Conservation (phyloP, 2,329 filamentous ascomycete genomes). For the Metarhizium brunneum region DNA sequence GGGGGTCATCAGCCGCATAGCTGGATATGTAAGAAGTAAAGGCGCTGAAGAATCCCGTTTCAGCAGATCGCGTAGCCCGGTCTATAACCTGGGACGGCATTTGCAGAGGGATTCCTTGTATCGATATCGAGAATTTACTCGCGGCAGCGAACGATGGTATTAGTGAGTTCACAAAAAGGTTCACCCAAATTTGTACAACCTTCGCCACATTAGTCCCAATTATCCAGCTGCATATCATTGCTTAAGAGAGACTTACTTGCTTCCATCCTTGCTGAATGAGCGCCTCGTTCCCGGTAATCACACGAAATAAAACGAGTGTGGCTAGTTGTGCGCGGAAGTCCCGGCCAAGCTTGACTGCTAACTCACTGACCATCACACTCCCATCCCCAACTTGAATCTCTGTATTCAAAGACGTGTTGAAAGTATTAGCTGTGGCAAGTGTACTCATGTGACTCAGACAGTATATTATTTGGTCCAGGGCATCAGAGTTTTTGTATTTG, state of each 20-base stretch:
- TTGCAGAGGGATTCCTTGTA: conserved; percentile 80
- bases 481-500: conserved; percentile 73
- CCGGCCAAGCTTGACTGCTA: conserved; percentile 89
- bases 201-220: conserved; percentile 27
- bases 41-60: conserved; percentile 83
- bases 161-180: conserved; percentile 91
- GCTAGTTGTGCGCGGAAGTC: conserved; percentile 91
- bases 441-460: conserved; percentile 87
- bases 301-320: conserved; percentile 88
- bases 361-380: conserved; percentile 96
- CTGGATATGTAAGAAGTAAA: conserved; percentile 98
- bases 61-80: conserved; percentile 65
- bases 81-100: conserved; percentile 90
- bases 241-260: conserved; percentile 45
- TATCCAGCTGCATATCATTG: background rate
- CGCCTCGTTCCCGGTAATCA: conserved; percentile 76
- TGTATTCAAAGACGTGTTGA: conserved; percentile 84
- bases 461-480: conserved; percentile 85
- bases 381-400: conserved; percentile 88
- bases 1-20: conserved; percentile 94
- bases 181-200: conserved; percentile 86
- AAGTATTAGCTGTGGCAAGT: conserved; percentile 63
- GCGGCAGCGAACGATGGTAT: conserved; percentile 69
- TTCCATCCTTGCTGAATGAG: conserved; percentile 71
- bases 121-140: conserved; percentile 54